Conservation (phyloP, 2,329 filamentous ascomycete species). For the Diaporthe nobilis region DNA sequence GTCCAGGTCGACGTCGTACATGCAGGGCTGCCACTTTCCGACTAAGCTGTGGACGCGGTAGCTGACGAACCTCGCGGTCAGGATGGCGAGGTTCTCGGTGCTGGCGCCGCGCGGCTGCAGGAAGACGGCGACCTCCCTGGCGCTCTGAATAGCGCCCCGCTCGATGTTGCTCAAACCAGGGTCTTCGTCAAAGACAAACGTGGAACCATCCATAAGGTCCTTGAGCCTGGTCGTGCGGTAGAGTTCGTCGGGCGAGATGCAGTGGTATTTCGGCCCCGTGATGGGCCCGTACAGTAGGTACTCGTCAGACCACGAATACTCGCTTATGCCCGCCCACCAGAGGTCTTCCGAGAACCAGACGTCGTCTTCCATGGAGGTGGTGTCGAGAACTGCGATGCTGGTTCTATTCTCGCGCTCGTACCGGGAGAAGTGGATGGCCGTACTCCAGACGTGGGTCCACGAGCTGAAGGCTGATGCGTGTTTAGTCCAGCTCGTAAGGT, state of each 20-base stretch:
- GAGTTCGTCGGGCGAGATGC: not conserved
- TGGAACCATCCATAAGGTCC: not conserved
- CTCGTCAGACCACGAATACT: not conserved
- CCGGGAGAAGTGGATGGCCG: not conserved
- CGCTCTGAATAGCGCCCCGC: not conserved
- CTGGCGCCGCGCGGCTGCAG: not conserved
- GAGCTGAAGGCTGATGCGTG: not conserved
- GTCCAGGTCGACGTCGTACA: not conserved
- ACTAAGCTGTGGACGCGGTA: not conserved
- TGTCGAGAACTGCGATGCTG: not conserved
- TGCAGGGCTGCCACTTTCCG: not conserved
- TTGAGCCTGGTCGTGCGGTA: not conserved
- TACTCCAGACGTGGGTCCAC: not conserved
- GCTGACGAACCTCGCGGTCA: not conserved
- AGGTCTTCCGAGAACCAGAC: not conserved
- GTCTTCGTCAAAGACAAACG: not conserved
- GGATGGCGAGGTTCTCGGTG: not conserved
- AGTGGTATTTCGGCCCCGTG: not conserved
- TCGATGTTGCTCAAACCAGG: not conserved
- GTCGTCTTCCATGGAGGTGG: not conserved
- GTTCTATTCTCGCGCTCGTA: not conserved
- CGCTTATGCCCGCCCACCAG: not conserved
- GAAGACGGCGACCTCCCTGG: not conserved
- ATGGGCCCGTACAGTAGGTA: slow-evolving; percentile 2
- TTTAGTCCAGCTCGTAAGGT: not conserved